Conservation (phyloP, 352 stramenopile species). For the Nannochloropsis limnetica region DNA sequence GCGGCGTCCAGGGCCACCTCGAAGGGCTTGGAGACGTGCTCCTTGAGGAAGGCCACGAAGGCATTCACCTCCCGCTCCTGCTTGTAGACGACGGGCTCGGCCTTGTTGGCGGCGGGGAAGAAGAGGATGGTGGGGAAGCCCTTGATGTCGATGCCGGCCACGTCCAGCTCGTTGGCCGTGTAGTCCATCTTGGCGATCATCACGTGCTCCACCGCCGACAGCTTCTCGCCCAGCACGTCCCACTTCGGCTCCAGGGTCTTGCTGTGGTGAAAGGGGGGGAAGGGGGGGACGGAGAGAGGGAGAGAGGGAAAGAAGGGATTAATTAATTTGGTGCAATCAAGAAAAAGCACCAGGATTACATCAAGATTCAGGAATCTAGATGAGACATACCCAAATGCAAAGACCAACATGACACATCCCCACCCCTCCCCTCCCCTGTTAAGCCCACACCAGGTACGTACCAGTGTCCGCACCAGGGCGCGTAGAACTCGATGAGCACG, state of each 20-base stretch:
- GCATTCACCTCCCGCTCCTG: constrained; percentile 68
- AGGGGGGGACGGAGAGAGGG: constrained; percentile 33
- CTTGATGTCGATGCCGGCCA: constrained; percentile 71
- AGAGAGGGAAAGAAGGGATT: constrained; percentile 33
- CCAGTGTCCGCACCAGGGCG: constrained; percentile 58
- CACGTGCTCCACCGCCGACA: constrained; percentile 66
- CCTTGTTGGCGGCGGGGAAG: constrained; percentile 78
- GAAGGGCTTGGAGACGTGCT: constrained; percentile 57
- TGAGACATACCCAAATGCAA: constrained; percentile 41
- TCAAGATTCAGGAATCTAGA: no score
- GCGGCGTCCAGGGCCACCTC: background rate
- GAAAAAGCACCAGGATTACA: no score
- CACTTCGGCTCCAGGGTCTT: constrained; percentile 38
- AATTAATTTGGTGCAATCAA: constrained; percentile 13
- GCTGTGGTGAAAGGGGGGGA: constrained; percentile 1
- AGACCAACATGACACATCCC: constrained; percentile 38
- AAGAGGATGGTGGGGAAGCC: constrained; percentile 89
- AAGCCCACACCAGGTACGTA: background rate
- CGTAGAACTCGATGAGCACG: constrained; percentile 56
- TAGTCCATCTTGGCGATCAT: constrained; percentile 89
- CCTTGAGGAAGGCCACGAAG: constrained; percentile 73
- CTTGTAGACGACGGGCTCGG: constrained; percentile 71
- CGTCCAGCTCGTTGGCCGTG: constrained; percentile 85
- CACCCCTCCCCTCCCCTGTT: constrained; percentile 22
- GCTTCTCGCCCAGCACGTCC: constrained; percentile 70